These are phyloP conservation scores for Bimuria novae-zelandiae DNA, from an alignment of 2,329 filamentous ascomycete genomes.

Conservation along the genomic window DNA sequence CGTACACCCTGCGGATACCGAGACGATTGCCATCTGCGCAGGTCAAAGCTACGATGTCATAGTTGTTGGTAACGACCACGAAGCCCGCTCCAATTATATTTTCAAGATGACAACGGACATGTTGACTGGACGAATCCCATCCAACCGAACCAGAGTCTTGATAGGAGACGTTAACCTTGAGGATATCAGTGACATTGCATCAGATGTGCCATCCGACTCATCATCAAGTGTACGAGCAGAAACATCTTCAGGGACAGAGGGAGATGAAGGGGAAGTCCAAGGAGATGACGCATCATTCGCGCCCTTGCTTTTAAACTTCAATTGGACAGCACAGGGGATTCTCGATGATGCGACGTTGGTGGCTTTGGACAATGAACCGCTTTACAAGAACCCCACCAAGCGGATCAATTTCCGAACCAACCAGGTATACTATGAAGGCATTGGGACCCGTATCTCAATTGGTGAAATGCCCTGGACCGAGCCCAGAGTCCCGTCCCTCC, in stretches of 20 bases:
- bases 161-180: constrained; percentile 22
- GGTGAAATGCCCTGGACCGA: constrained; percentile 70
- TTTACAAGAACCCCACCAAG: constrained; percentile 65
- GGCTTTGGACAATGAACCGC: constrained; percentile 66
- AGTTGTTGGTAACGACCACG: constrained; percentile 21
- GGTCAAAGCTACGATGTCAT: constrained; percentile 41
- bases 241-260: too few relatives aligned
- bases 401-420: constrained; percentile 60
- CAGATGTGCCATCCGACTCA: neutral
- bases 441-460: constrained; percentile 56
- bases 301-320: neutral
- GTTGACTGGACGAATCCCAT: constrained; percentile 51
- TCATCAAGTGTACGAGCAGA: too few relatives aligned
- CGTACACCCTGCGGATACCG: constrained; percentile 41
- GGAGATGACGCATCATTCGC: neutral
- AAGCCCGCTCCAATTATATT: constrained; percentile 62
- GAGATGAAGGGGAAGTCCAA: too few relatives aligned
- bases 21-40: constrained; percentile 45
- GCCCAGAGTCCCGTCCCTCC: constrained; percentile 78
- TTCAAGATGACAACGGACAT: constrained; percentile 55
- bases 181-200: constrained; percentile 41
- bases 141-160: constrained; percentile 16
- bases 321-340: constrained; percentile 42
- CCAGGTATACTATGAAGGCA: constrained; percentile 65
- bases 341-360: constrained; percentile 73